Percentiles rank a stretch among this genome's conserved stretches.
Evolutionary conservation across 495 filamentous ascomycete genomes (phyloP).

Genomic region (Podospora bellae-mahoneyi): DNA sequence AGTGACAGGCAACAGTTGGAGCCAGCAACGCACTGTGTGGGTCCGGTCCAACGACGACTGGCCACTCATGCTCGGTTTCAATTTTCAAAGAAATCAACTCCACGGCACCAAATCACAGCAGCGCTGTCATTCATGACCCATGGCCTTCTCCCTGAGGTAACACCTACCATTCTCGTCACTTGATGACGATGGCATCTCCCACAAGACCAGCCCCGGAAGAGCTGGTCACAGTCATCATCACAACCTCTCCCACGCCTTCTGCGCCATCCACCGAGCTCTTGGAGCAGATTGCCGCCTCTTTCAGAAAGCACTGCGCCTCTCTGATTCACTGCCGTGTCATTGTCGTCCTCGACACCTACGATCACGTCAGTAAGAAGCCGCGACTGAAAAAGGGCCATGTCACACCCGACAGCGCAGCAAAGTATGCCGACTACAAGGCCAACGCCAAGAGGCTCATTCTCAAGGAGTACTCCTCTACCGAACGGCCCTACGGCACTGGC

Average conservation of each 20-base stretch:
- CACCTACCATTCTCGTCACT: not conserved
- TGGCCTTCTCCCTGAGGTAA: not conserved
- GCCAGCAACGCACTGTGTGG: not conserved
- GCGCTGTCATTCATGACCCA: not conserved
- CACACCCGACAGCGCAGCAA: conserved; percentile 37
- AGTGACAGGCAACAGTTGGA: not conserved
- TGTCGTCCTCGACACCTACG: conserved; percentile 46
- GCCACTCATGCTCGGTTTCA: not conserved
- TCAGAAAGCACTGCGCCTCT: conserved; percentile 34
- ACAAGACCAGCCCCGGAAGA: conserved; percentile 5
- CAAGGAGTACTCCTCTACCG: conserved; percentile 22
- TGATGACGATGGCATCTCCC: not conserved
- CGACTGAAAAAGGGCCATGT: conserved; percentile 47
- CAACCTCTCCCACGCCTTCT: conserved; percentile 48
- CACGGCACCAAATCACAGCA: not conserved
- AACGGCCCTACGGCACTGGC: not conserved
- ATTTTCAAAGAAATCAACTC: not conserved
- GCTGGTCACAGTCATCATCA: conserved; percentile 45
- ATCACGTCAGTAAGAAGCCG: conserved; percentile 35
- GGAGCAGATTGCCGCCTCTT: conserved; percentile 37
- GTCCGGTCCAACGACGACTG: not conserved
- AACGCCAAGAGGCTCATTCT: conserved; percentile 41
- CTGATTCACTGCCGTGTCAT: conserved; percentile 39
- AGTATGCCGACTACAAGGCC: conserved; percentile 39
- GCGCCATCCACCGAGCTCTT: conserved; percentile 46